phyloP scores from a whole-genome alignment of 1,139 yeast species.

The Zygoascus meyerae region DNA sequence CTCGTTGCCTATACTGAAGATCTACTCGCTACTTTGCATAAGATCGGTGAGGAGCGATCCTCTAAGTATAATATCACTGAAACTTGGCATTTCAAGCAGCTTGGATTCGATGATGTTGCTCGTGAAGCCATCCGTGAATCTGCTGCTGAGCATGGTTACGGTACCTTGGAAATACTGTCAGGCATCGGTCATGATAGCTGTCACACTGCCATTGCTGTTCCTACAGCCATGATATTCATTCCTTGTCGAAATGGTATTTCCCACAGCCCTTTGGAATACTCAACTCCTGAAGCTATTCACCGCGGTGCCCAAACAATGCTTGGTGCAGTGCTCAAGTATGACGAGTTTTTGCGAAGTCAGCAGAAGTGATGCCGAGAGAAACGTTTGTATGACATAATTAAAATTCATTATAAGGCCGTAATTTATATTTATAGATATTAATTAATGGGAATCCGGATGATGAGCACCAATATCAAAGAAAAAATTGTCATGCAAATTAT shows the following conservation, averaged over 20 bases:
- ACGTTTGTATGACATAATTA: not conserved
- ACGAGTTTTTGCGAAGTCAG: slow-evolving; percentile 28
- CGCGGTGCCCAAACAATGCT: slow-evolving; percentile 55
- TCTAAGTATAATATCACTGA: slow-evolving; percentile 41
- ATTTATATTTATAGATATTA: not conserved
- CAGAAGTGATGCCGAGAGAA: too few species aligned
- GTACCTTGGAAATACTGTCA: slow-evolving; percentile 46
- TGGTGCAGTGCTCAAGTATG: slow-evolving; percentile 54
- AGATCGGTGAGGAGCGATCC: slow-evolving; percentile 36
- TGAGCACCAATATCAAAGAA: slow-evolving; percentile 7
- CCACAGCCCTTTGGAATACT: slow-evolving; percentile 62
- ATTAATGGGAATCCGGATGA: not conserved
- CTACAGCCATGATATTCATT: slow-evolving; percentile 70
- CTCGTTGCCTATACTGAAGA: slow-evolving; percentile 40
- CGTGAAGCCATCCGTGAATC: slow-evolving; percentile 47
- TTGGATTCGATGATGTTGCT: slow-evolving; percentile 48
- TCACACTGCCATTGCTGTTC: slow-evolving; percentile 48
- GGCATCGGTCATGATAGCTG: slow-evolving; percentile 78
- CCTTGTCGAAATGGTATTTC: slow-evolving; percentile 68
- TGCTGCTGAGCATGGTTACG: slow-evolving; percentile 46
- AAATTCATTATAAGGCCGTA: not conserved
- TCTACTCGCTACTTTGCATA: slow-evolving; percentile 36
- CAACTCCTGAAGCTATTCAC: slow-evolving; percentile 56
- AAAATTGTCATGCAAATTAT: not conserved
- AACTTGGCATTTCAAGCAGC: slow-evolving; percentile 45